Evolutionary conservation across 2,329 filamentous ascomycete species (phyloP).

Genomic region (Epichloe brachyelytri): DNA sequence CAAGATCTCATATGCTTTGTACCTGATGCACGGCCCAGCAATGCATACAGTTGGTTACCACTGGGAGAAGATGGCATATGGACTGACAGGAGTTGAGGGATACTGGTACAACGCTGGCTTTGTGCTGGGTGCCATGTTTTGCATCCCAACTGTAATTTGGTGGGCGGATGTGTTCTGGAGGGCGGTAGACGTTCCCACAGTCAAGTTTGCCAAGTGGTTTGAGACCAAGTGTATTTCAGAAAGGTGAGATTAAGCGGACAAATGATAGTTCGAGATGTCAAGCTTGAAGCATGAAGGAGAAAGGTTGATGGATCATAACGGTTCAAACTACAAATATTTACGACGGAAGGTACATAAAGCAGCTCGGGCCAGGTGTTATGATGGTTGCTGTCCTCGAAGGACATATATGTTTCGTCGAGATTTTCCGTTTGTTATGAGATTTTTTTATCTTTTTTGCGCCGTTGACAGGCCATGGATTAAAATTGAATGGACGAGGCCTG

Average conservation of each 20-base stretch:
- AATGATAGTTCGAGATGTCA: background rate
- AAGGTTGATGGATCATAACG: background rate
- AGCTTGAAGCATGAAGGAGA: background rate
- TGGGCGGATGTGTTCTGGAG: slow-evolving; percentile 44
- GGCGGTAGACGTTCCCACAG: slow-evolving; percentile 40
- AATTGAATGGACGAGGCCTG: too few species aligned
- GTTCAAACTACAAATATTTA: background rate
- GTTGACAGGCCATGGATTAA: too few species aligned
- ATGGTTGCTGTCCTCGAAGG: background rate
- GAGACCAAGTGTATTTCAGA: slow-evolving; percentile 30
- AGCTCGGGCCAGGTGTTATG: background rate
- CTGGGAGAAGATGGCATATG: slow-evolving; percentile 35
- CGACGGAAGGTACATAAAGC: background rate
- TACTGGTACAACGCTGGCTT: slow-evolving; percentile 33
- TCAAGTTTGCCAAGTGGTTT: slow-evolving; percentile 43
- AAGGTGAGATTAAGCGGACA: slow-evolving; percentile 5
- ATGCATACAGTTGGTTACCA: slow-evolving; percentile 41
- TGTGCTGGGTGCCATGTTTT: slow-evolving; percentile 30
- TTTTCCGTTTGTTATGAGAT: background rate
- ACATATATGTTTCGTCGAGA: background rate
- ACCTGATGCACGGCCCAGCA: slow-evolving; percentile 46
- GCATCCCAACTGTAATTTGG: slow-evolving; percentile 39
- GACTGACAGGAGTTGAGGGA: slow-evolving; percentile 33
- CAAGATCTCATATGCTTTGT: slow-evolving; percentile 46
- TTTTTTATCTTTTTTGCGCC: background rate